A percentile compares a stretch with the other conserved stretches of the same genome.
Conservation (phyloP, 768 basidiomycete species). For the Boletus tomentosulus region DNA sequence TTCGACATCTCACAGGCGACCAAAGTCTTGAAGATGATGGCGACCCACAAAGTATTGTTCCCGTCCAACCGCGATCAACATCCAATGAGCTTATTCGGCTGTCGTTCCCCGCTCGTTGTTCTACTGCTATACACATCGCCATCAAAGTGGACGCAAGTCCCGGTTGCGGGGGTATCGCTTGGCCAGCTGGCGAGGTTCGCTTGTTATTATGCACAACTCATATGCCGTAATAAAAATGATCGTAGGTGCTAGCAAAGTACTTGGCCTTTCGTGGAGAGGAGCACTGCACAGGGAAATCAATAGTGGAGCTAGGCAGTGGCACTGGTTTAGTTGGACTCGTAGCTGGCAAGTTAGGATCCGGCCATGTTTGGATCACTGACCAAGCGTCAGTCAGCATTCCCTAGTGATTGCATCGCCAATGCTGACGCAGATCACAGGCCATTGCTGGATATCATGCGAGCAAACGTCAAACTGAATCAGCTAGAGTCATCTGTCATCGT, state of each 20-base stretch:
- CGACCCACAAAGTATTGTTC: slow-evolving; percentile 37
- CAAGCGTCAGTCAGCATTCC: slow-evolving; percentile 64
- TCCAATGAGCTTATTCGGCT: slow-evolving; percentile 46
- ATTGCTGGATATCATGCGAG: slow-evolving; percentile 71
- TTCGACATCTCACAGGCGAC: slow-evolving; percentile 54
- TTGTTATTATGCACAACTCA: not conserved
- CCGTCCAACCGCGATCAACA: slow-evolving; percentile 50
- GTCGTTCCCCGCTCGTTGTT: slow-evolving; percentile 26
- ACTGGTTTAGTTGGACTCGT: slow-evolving; percentile 92
- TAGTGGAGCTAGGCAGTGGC: slow-evolving; percentile 86
- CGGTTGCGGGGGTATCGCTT: slow-evolving; percentile 89
- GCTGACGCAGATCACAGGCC: slow-evolving; percentile 44
- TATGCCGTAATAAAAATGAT: not conserved
- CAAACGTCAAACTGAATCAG: slow-evolving; percentile 67
- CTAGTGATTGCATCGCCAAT: slow-evolving; percentile 6
- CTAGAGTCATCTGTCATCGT: slow-evolving; percentile 51
- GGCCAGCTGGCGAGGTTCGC: slow-evolving; percentile 87
- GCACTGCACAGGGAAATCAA: slow-evolving; percentile 49
- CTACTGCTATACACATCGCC: slow-evolving; percentile 25
- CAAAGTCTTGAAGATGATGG: slow-evolving; percentile 25
- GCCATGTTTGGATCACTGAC: slow-evolving; percentile 80
- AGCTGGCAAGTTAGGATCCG: slow-evolving; percentile 58
- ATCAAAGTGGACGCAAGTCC: slow-evolving; percentile 75
- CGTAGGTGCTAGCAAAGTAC: slow-evolving; percentile 75
- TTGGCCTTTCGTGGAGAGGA: slow-evolving; percentile 51